phyloP scores from a whole-genome alignment of 1,284 basidiomycete species.

The Marasmius fiardii region DNA sequence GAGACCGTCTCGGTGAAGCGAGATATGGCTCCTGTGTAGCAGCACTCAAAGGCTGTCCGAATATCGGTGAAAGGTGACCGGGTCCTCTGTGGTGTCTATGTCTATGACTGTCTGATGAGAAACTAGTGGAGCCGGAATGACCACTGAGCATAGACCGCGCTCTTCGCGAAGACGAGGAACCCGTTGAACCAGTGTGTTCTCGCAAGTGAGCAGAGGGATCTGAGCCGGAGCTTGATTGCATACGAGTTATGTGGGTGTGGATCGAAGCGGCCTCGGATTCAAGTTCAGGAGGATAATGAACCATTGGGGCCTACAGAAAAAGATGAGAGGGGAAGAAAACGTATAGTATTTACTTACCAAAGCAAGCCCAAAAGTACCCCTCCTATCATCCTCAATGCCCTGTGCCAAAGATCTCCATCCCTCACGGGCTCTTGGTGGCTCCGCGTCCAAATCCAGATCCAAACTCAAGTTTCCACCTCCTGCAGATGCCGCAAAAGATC shows the following conservation, averaged over 20 bases:
- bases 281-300: constrained; percentile 35
- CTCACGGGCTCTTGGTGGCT: constrained; percentile 52
- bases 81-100: constrained; percentile 15
- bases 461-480: constrained; percentile 10
- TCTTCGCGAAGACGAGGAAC: constrained; percentile 51
- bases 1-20: not conserved
- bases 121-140: not conserved
- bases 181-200: constrained; percentile 31
- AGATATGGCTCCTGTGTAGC: not conserved
- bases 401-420: constrained; percentile 53
- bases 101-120: constrained; percentile 3
- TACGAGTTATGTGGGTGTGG: constrained; percentile 54
- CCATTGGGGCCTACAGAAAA: constrained; percentile 31
- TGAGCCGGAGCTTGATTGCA: constrained; percentile 51
- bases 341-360: constrained; percentile 34
- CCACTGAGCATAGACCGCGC: constrained; percentile 35
- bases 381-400: constrained; percentile 30
- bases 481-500: constrained; percentile 23
- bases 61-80: not conserved
- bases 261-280: constrained; percentile 59
- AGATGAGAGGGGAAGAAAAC: constrained; percentile 2
- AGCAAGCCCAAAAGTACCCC: constrained; percentile 52
- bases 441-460: constrained; percentile 50
- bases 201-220: constrained; percentile 38
- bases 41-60: not conserved